Evolutionary conservation across 2,329 filamentous ascomycete species (phyloP).

Genomic region (Cladobotryum protrusum): DNA sequence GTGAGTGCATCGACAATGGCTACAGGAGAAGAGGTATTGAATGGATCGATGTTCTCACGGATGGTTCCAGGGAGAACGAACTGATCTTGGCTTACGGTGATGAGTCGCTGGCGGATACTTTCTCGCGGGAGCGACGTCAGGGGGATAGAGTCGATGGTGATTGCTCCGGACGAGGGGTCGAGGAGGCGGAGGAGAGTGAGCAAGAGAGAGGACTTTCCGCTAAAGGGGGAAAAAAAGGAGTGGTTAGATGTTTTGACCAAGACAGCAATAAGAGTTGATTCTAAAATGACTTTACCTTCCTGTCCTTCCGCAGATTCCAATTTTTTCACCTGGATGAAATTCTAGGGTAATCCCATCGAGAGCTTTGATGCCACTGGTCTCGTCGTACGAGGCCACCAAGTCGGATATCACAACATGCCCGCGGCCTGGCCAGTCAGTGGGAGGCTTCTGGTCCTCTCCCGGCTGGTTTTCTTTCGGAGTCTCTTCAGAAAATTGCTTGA

Average conservation of each 20-base stretch:
- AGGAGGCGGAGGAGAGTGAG: slow-evolving; percentile 24
- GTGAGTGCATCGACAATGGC: no score
- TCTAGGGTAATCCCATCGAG: slow-evolving; percentile 32
- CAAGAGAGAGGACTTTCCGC: slow-evolving; percentile 47
- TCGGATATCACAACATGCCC: no score
- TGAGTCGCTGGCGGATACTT: slow-evolving; percentile 36
- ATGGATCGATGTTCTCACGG: slow-evolving; percentile 42
- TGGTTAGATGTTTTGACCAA: neutral
- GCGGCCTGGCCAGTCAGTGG: no score
- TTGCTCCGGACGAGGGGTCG: no score
- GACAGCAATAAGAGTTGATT: slow-evolving; percentile 3
- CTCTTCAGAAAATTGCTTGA: slow-evolving; percentile 27
- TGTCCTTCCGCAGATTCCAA: slow-evolving; percentile 5
- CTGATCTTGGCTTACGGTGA: slow-evolving; percentile 44
- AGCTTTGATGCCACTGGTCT: slow-evolving; percentile 17
- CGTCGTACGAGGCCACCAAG: no score
- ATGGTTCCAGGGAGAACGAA: slow-evolving; percentile 41
- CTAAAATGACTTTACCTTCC: slow-evolving; percentile 13
- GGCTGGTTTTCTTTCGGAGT: slow-evolving; percentile 22
- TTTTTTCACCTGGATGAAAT: neutral
- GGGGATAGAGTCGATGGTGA: slow-evolving; percentile 39
- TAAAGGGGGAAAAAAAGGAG: slow-evolving; percentile 23
- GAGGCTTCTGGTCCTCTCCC: no score
- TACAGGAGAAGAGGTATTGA: no score
- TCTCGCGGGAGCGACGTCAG: slow-evolving; percentile 36